Base-by-base conservation (phyloP, 176 grass and related monocot species). In the Oryza rufipogon region DNA sequence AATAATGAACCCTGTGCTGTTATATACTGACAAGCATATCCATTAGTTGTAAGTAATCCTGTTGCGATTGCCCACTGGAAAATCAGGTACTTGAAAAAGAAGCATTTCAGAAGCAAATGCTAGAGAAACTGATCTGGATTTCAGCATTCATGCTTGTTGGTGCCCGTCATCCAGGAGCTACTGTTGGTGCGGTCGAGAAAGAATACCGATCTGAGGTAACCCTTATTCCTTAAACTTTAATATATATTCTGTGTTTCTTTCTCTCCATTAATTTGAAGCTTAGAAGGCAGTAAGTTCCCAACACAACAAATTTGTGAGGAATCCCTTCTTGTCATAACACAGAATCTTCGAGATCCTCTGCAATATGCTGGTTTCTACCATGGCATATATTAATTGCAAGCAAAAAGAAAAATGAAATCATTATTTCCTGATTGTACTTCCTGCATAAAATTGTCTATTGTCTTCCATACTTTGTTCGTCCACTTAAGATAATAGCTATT, bases 51-150 rank as follows among this genome's bases (percentile, higher is more conserved):
- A 52, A 82, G 52, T 61, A 52, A 82, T 52, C 39, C 8, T 76
- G 4, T 19, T 76, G 34, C 28, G 8, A 68, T 9, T 78, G 16
- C 33, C 17, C 0, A n/a, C 19, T 61, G 56, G 56, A 22, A 61
- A 72, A 84, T 80, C 41, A 98, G 96, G 93, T 98, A 17, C 93
- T 98, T 81, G 89, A 90, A 56, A 98, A 95, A 65, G 89, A 89
- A 84, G 70, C 93, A 63, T 98, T 98, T 79, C 85, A 98, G 78
- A 98, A 98, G 77, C 87, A 95, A 87, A 95, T 98, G 96, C 81
- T 98, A 11, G 96, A 98, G 77, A 98, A 98, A 69, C 88, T 98
- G 51, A 98, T 95, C 74, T 98, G 96, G 96, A 98, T 98, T 73
- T 87, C 93, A 72, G 91, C 93, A 71, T 98, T 98, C 83, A 98